Evolutionary conservation across 2,329 filamentous ascomycete genomes (phyloP), one percentile per base, ranked within the genome.

Genomic region (Apiospora malaysiana): DNA sequence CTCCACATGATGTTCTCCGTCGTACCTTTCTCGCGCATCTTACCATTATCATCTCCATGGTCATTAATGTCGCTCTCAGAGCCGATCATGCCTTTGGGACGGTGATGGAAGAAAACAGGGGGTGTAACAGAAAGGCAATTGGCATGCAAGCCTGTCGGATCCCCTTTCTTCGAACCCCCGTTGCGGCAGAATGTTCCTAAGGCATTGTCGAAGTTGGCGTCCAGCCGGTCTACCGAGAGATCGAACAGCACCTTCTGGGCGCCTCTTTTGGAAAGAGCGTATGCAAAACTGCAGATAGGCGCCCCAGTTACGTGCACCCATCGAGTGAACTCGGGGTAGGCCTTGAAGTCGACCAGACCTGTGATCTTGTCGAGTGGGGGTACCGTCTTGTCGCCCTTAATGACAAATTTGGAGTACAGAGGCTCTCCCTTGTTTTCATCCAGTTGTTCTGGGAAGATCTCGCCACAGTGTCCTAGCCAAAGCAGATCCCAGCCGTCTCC

Each of bases 401-500:
- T 69, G 4, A 69, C 68, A 23, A 72, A 73, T 23, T 73, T 72
- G 23, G 68, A 66, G 42, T 71, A 72, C 25, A 68, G 32, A 69
- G 71, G 1, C 56, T 67, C 7, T 40, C 23, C 69, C 69, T 67
- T 18, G 51, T 71, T 73, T 51, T 73, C 69, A 23, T 71, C 56
- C 37, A 73, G 68, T 1, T 69, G 69, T 66, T 73, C 72, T 0
- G 72, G 72, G 21, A 73, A 73, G 2, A 71, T 72, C 66, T 73
- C 72, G 49, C 78, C 79, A 70, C 82, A 83, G 72, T 83, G 81
- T 1, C 82, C 82, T 1, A 81, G 76, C 80, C 79, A 82, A 14
- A 83, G 74, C 23, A 83, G 63, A 70, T 83, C 81, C 81, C 81
- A 83, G 43, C 78, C 73, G 49, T 81, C 76, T 42, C 68, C 68